Conservation (phyloP, 2,329 filamentous ascomycete genomes). For the Colletotrichum salicis region DNA sequence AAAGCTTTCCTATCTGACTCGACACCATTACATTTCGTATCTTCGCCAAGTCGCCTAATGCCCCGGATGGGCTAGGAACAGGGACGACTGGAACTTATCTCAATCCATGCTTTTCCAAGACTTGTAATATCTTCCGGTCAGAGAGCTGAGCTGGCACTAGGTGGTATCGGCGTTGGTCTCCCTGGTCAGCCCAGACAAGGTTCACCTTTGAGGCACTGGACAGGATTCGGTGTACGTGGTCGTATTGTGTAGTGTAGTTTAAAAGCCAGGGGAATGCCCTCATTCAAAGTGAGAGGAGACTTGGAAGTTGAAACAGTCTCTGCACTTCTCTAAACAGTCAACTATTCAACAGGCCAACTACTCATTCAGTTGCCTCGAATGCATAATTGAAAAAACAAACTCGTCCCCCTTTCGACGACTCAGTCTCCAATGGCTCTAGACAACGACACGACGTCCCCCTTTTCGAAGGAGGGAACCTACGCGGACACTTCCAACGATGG, state of each 20-base stretch:
- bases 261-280: not conserved
- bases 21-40: not conserved
- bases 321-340: not conserved
- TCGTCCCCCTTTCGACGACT: not conserved
- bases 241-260: not conserved
- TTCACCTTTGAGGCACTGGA: not conserved
- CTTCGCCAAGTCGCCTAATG: not conserved
- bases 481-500: not conserved
- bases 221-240: not conserved
- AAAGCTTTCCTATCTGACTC: slow-evolving; percentile 20
- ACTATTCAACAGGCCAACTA: not conserved
- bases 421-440: not conserved
- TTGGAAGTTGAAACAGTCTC: not conserved
- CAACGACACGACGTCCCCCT: not conserved
- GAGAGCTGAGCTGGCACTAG: not conserved
- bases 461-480: not conserved
- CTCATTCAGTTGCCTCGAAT: not conserved
- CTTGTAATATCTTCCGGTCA: not conserved
- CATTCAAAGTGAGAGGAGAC: not conserved
- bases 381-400: not conserved
- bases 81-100: not conserved
- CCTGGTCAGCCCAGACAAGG: not conserved
- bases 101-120: not conserved
- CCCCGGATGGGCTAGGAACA: not conserved
- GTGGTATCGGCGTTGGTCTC: not conserved